phyloP scores from a whole-genome alignment of 805 yeast genomes.

The Wickerhamiella siamensis region DNA sequence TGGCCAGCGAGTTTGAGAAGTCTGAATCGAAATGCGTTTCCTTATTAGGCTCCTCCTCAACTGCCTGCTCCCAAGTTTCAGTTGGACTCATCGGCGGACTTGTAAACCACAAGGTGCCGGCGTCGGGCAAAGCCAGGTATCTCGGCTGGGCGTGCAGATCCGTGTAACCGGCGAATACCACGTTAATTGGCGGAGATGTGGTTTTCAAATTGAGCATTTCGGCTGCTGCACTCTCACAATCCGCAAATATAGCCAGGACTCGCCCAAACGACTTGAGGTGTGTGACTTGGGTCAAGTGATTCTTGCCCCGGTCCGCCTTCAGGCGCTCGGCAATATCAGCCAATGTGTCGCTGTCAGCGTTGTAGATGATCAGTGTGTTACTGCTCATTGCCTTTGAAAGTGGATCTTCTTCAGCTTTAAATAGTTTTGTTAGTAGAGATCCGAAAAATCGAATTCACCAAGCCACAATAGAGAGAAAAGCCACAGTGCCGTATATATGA shows the following conservation, averaged over 20 bases:
- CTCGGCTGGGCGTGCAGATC: slow-evolving; percentile 1
- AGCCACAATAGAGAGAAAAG: no score
- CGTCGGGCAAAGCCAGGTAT: slow-evolving; percentile 14
- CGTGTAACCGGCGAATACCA: slow-evolving; percentile 5
- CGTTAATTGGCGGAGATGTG: neutral
- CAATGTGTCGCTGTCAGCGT: slow-evolving; percentile 4
- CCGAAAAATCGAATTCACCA: no score
- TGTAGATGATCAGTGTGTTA: slow-evolving; percentile 13
- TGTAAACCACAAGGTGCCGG: slow-evolving; percentile 16
- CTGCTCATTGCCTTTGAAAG: neutral
- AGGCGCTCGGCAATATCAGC: neutral
- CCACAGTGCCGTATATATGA: no score
- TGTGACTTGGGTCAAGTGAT: slow-evolving; percentile 6
- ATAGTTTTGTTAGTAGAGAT: no score
- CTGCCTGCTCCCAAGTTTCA: slow-evolving; percentile 13
- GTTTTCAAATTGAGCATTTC: neutral
- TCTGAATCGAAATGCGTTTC: slow-evolving; percentile 13
- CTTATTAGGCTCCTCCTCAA: slow-evolving; percentile 17
- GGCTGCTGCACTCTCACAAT: slow-evolving; percentile 9
- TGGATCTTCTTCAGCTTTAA: no score
- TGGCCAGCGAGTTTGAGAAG: slow-evolving; percentile 11
- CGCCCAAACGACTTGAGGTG: slow-evolving; percentile 15
- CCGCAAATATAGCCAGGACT: slow-evolving; percentile 14
- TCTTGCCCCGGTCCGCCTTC: neutral
- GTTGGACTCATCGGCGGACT: slow-evolving; percentile 20